These are phyloP conservation scores for Talaromyces sp. DNA, from an alignment of 2,329 filamentous ascomycete genomes.

Conservation along the genomic window DNA sequence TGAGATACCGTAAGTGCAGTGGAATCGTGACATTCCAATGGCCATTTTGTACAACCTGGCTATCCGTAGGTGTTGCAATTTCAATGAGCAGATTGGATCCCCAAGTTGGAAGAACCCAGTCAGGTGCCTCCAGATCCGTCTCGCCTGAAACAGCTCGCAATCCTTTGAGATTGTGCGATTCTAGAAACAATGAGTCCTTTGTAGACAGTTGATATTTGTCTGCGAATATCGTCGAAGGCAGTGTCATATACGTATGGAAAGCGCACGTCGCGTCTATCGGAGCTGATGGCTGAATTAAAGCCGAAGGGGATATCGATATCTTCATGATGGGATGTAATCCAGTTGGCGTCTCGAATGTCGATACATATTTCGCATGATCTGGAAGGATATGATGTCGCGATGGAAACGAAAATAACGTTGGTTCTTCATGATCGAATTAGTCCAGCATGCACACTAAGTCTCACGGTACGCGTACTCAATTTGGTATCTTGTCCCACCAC, in stretches of 20 bases:
- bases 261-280: constrained; percentile 58
- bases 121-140: constrained; percentile 85
- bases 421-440: constrained; percentile 44
- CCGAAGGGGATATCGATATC: constrained; percentile 56
- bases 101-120: constrained; percentile 73
- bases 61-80: constrained; percentile 54
- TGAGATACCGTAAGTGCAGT: constrained; percentile 79
- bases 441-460: neutral
- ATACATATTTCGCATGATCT: constrained; percentile 54
- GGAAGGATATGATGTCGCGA: constrained; percentile 67
- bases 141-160: constrained; percentile 68
- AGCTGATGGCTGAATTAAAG: constrained; percentile 47
- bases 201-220: constrained; percentile 77
- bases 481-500: constrained; percentile 72
- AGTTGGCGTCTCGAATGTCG: constrained; percentile 65
- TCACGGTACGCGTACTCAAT: constrained; percentile 49
- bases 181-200: constrained; percentile 63
- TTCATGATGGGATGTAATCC: constrained; percentile 81
- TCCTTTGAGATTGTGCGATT: constrained; percentile 71
- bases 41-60: constrained; percentile 15
- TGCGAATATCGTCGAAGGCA: constrained; percentile 76
- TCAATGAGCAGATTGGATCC: constrained; percentile 75
- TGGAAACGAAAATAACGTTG: constrained; percentile 79
- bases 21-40: constrained; percentile 57
- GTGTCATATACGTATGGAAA: constrained; percentile 74